Conservation (phyloP, 2,329 filamentous ascomycete species). For the Botrytis fabae region DNA sequence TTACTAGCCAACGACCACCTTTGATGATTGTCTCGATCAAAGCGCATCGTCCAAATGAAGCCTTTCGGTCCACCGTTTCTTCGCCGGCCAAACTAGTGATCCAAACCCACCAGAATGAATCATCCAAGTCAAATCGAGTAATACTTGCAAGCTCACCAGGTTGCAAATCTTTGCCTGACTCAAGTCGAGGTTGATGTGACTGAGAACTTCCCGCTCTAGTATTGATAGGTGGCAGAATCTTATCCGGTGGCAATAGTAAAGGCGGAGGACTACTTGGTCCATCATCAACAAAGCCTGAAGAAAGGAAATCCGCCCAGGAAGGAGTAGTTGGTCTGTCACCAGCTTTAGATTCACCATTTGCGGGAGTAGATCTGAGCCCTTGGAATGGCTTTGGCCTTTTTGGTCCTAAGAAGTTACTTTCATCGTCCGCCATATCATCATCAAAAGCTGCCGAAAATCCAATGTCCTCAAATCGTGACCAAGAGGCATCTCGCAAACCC, state of each 20-base stretch:
- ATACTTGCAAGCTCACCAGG: slow-evolving; percentile 96
- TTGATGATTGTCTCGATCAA: slow-evolving; percentile 84
- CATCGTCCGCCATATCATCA: slow-evolving; percentile 63
- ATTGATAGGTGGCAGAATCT: slow-evolving; percentile 83
- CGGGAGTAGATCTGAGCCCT: slow-evolving; percentile 64
- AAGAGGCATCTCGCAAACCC: slow-evolving; percentile 79
- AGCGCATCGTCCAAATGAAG: slow-evolving; percentile 90
- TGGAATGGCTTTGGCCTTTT: slow-evolving; percentile 44
- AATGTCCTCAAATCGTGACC: slow-evolving; percentile 95
- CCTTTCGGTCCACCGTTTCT: slow-evolving; percentile 81
- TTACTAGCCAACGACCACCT: slow-evolving; percentile 83
- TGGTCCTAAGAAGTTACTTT: slow-evolving; percentile 35
- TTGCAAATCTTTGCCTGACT: slow-evolving; percentile 68
- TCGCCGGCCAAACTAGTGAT: slow-evolving; percentile 93
- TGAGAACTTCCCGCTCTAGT: slow-evolving; percentile 81
- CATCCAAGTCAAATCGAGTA: slow-evolving; percentile 79
- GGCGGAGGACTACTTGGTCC: slow-evolving; percentile 63
- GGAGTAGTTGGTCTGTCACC: slow-evolving; percentile 83
- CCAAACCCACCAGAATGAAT: slow-evolving; percentile 99
- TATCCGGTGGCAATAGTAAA: slow-evolving; percentile 84
- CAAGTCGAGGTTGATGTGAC: slow-evolving; percentile 73
- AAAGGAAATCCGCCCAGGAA: slow-evolving; percentile 97
- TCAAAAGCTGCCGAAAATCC: slow-evolving; percentile 79
- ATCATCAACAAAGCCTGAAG: slow-evolving; percentile 84
- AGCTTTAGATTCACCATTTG: slow-evolving; percentile 64